Evolutionary conservation across 2,329 filamentous ascomycete genomes (phyloP).

Genomic region (Anthostomella pinea): DNA sequence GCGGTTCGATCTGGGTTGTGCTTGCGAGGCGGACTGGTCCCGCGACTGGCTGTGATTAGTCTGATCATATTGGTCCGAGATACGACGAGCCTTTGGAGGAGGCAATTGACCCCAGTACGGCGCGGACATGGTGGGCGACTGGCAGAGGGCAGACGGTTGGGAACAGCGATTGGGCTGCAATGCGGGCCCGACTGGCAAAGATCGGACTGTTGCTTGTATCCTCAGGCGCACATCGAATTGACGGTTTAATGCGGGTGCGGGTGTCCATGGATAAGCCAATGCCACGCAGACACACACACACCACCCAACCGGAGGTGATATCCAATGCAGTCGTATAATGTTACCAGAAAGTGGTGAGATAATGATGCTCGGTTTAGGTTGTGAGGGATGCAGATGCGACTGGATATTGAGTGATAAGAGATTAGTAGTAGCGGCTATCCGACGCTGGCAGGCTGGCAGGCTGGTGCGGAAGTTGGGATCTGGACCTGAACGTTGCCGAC

Average conservation of each 20-base stretch:
- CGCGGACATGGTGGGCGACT: constrained; percentile 40
- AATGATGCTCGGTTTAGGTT: too few relatives aligned
- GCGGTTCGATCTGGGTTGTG: constrained; percentile 47
- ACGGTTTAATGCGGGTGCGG: constrained; percentile 19
- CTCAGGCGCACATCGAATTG: constrained; percentile 13
- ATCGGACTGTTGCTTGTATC: constrained; percentile 14
- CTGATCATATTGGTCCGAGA: constrained; percentile 35
- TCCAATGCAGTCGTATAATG: constrained; percentile 20
- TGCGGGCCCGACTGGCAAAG: constrained; percentile 20
- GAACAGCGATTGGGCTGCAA: constrained; percentile 25
- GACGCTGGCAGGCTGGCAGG: too few relatives aligned
- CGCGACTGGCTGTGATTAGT: constrained; percentile 34
- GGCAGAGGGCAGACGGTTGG: constrained; percentile 11
- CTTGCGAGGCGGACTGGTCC: constrained; percentile 34
- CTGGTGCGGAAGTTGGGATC: too few relatives aligned
- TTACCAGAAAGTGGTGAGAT: constrained; percentile 6
- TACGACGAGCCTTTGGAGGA: constrained; percentile 44
- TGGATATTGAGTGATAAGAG: too few relatives aligned
- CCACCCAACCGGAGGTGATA: constrained; percentile 21
- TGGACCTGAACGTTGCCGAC: too few relatives aligned
- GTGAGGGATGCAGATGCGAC: too few relatives aligned
- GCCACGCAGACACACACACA: constrained; percentile 42
- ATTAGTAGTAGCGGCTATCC: too few relatives aligned
- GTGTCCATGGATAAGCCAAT: constrained; percentile 39
- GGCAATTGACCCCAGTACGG: constrained; percentile 60